Base-by-base conservation (phyloP, 805 yeast genomes). In the Sugiyamaella lignohabitans region DNA sequence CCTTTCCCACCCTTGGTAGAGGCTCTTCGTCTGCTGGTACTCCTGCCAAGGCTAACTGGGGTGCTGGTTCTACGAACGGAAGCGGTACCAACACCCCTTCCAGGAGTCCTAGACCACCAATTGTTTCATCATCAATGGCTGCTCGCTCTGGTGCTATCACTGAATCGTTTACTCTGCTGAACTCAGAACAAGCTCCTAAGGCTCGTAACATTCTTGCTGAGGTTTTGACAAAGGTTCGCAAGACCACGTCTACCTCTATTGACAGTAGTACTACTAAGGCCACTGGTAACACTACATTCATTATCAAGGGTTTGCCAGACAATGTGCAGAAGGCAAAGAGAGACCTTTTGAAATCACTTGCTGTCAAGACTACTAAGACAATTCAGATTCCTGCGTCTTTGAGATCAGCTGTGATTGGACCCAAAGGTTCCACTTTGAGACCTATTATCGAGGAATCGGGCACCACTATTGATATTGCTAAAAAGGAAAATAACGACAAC, bases 191-290 rank as follows among this genome's bases (percentile, higher is more conserved):
- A 62, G 73, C 76, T 45, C 73, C 82, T 23, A 64, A 75, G 40
- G 62, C 71, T 37, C 80, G 81, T 56, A 72, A 79, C 19, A 93
- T 84, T 55, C 78, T 85, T 51, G 73, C 81, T 57, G 81, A 81
- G 60, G 75, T 86, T 52, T 69, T 87, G 52, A 71, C 76, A 42
- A 68, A 75, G 41, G 75, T 86, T 58, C 83, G 82, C 66, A 67
- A 78, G 49, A 65, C 71, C 30, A 73, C 80, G 51, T 68, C 73
- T 40, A 85, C 88, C 46, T 77, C 79, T 51, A 78, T 88, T 52
- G 96, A 88, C 63, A 84, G 94, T 46, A 86, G 95, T 45, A 71
- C 87, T 46, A 84, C 94, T 39, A 77, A 78, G 57, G 76, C 76
- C 54, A 80, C 84, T 49, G 82, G 81, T 54, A 81, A 80, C 62